phyloP scores from a whole-genome alignment of 345 rosid species.

The Salix suchowensis region DNA sequence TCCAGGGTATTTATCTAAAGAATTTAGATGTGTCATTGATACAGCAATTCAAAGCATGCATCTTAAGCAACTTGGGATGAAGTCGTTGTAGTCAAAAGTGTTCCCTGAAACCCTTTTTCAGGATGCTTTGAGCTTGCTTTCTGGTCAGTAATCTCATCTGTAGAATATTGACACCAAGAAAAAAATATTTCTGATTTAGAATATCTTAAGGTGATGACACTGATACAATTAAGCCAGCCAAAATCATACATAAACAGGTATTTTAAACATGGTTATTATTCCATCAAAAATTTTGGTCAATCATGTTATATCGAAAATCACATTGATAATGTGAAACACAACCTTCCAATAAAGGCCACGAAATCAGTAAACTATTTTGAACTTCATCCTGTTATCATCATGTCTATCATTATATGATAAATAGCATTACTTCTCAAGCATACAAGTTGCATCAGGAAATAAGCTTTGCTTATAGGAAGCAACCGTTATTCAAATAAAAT shows the following conservation, averaged over 20 bases:
- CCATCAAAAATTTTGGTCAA: not conserved
- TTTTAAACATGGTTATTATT: not conserved
- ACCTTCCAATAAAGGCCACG: not conserved
- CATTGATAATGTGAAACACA: not conserved
- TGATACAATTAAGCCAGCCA: not conserved
- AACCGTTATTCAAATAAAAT: not conserved
- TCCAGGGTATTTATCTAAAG: constrained; percentile 14
- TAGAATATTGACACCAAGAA: constrained; percentile 4
- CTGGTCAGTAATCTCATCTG: constrained; percentile 83
- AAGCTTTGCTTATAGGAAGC: not conserved
- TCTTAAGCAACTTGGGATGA: constrained; percentile 57
- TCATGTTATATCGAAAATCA: not conserved
- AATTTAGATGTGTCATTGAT: not conserved
- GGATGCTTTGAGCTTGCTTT: constrained; percentile 49
- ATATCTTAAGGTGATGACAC: not conserved
- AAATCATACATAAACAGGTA: not conserved
- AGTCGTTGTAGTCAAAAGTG: constrained; percentile 68
- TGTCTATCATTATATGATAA: not conserved
- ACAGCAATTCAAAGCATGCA: constrained; percentile 7
- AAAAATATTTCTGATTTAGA: not conserved
- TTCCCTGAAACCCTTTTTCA: constrained; percentile 89
- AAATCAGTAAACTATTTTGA: not conserved
- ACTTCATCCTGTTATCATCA: not conserved
- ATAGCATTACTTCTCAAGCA: not conserved
- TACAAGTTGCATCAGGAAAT: not conserved